Conservation (phyloP, 2,329 filamentous ascomycete genomes). For the Cercospora zeae-maydis region DNA sequence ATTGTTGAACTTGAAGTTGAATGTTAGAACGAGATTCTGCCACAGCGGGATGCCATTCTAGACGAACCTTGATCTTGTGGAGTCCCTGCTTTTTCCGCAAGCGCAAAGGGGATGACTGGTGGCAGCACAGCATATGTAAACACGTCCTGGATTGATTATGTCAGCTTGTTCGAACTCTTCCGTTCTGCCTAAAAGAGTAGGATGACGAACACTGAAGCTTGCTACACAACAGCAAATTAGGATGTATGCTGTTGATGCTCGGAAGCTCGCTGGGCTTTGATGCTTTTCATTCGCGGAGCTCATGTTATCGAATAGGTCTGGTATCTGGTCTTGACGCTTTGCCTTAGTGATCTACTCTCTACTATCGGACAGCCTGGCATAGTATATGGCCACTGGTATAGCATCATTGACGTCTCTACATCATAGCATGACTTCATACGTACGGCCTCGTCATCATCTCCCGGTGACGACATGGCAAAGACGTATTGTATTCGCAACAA, state of each 20-base stretch:
- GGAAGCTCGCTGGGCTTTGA: neutral
- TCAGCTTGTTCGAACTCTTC: neutral
- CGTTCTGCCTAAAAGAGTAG: neutral
- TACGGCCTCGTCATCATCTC: neutral
- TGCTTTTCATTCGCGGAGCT: neutral
- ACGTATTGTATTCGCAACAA: neutral
- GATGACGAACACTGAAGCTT: neutral
- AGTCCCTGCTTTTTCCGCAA: neutral
- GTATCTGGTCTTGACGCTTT: neutral
- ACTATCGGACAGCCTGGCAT: neutral
- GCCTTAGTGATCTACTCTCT: neutral
- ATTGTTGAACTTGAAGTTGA: neutral
- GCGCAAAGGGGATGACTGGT: conserved; percentile 2
- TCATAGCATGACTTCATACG: neutral
- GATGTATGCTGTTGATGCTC: neutral
- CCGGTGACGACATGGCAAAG: neutral
- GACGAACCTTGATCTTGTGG: conserved; percentile 4
- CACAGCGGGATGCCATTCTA: neutral
- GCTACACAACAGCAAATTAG: neutral
- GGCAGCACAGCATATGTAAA: conserved; percentile 5
- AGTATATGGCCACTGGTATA: neutral
- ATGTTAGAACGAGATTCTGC: neutral
- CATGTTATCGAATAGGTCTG: neutral
- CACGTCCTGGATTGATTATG: neutral
- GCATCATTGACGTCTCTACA: neutral